These are phyloP conservation scores for Diplodia seriata DNA, from an alignment of 2,329 filamentous ascomycete species.

Conservation along the genomic window DNA sequence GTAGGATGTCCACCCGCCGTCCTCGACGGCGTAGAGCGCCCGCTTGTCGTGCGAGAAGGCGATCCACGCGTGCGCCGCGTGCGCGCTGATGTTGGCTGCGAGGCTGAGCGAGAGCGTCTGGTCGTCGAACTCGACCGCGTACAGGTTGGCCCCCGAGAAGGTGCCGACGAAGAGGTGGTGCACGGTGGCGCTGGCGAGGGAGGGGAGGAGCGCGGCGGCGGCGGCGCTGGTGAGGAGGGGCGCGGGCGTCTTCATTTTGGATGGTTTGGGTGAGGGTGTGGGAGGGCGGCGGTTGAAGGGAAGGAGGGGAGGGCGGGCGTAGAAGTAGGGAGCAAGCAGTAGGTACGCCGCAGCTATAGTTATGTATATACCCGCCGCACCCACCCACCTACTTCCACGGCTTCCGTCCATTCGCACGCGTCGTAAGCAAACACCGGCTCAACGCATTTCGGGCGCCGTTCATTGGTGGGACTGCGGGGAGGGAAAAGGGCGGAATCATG, in stretches of 20 bases:
- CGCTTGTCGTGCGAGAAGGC: constrained; percentile 30
- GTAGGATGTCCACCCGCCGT: constrained; percentile 29
- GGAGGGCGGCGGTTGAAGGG: neutral
- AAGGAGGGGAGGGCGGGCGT: neutral
- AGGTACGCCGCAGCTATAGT: neutral
- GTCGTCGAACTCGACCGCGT: constrained; percentile 32
- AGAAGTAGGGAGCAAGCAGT: neutral
- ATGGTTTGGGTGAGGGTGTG: neutral
- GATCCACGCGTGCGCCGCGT: constrained; percentile 30
- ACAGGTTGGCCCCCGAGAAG: constrained; percentile 21
- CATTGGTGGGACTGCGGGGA: neutral
- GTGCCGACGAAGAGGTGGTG: constrained; percentile 33
- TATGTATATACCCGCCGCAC: constrained; percentile 9
- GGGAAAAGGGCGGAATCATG: neutral
- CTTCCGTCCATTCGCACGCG: neutral
- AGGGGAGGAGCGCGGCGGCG: neutral
- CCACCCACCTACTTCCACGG: neutral
- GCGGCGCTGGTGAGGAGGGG: neutral
- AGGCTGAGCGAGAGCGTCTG: constrained; percentile 17
- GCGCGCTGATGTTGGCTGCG: constrained; percentile 31
- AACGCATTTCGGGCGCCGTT: neutral
- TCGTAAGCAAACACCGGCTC: constrained; percentile 3
- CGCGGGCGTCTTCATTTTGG: neutral
- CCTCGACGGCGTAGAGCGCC: constrained; percentile 27
- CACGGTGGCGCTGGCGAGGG: constrained; percentile 14